These are phyloP conservation scores for Pulveroboletus ravenelii DNA, from an alignment of 768 basidiomycete genomes.

Conservation along the genomic window DNA sequence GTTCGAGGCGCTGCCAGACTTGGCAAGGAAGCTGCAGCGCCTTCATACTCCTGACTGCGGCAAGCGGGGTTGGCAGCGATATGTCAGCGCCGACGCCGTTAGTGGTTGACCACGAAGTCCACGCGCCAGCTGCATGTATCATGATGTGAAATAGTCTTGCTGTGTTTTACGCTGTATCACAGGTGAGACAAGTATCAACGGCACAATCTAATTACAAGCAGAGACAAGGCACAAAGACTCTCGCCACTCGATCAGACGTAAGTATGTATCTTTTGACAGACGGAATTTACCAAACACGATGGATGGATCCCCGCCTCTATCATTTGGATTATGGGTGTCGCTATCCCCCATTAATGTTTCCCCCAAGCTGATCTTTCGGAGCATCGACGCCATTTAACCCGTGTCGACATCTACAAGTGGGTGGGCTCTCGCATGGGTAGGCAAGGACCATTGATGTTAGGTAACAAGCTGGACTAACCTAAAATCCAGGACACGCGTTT, in stretches of 20 bases:
- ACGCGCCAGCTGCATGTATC: constrained; percentile 11
- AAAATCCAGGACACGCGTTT: constrained; percentile 6
- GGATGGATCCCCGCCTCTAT: too few species aligned
- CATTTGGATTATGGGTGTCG: too few species aligned
- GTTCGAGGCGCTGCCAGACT: background rate
- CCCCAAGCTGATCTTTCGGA: background rate
- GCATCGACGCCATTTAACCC: background rate
- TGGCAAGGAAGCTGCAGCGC: background rate
- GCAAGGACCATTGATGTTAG: background rate
- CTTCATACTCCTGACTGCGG: constrained; percentile 12
- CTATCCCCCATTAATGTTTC: background rate
- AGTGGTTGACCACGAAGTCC: background rate
- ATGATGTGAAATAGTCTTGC: background rate
- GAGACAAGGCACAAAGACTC: background rate
- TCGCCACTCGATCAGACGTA: constrained; percentile 2
- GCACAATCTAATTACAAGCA: background rate
- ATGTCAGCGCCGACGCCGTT: constrained; percentile 5
- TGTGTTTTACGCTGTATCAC: background rate
- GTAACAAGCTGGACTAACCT: background rate
- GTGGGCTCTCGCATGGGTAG: background rate
- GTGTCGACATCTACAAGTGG: background rate
- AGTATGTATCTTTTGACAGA: background rate
- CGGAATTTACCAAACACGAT: too few species aligned
- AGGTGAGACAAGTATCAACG: background rate
- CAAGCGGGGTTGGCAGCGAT: constrained; percentile 6